phyloP scores from a whole-genome alignment of 2,329 filamentous ascomycete species.

The Emergomyces pasteurianus region DNA sequence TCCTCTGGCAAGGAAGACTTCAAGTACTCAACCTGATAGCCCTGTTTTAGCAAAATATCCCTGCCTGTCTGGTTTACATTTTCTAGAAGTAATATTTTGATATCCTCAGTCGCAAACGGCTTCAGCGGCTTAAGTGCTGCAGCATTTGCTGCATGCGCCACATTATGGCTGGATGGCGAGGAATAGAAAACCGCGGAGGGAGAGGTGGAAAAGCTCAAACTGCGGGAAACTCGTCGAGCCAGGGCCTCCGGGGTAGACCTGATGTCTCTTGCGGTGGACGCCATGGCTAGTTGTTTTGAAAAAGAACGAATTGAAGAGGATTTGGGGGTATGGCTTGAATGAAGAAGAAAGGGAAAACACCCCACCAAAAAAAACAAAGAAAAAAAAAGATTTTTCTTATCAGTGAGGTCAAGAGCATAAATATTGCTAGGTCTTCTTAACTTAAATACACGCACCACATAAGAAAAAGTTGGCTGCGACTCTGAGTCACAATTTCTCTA shows the following conservation, averaged over 20 bases:
- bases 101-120: conserved; percentile 88
- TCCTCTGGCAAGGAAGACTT: conserved; percentile 87
- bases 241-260: conserved; percentile 19
- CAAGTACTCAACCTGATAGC: conserved; percentile 87
- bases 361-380: not conserved
- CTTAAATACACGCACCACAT: conserved; percentile 2
- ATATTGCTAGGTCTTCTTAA: not conserved
- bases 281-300: conserved; percentile 13
- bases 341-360: no score
- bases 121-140: conserved; percentile 61
- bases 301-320: conserved; percentile 4
- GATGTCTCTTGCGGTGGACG: conserved; percentile 26
- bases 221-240: conserved; percentile 42
- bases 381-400: not conserved
- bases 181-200: conserved; percentile 66
- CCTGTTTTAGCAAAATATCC: conserved; percentile 70
- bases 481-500: not conserved
- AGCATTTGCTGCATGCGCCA: conserved; percentile 32
- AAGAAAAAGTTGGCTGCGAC: not conserved
- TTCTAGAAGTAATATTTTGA: conserved; percentile 90
- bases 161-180: conserved; percentile 52
- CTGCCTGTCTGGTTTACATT: conserved; percentile 89
- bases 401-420: not conserved
- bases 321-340: not conserved
- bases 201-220: conserved; percentile 59